These are phyloP conservation scores for Salix suchowensis DNA, from an alignment of 345 rosid species.

Conservation along the genomic window DNA sequence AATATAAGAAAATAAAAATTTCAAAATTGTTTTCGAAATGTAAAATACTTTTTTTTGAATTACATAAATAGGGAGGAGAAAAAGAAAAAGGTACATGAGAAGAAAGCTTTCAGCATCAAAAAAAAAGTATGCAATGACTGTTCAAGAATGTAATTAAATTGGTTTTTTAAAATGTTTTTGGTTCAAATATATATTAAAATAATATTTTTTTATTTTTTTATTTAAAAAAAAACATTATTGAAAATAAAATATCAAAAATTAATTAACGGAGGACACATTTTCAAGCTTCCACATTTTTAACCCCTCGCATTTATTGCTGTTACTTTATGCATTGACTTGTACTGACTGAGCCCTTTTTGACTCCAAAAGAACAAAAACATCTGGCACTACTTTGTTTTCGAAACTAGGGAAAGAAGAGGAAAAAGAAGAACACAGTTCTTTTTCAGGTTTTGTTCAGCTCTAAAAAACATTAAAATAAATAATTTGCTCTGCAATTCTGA, in stretches of 20 bases:
- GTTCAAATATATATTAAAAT: too few relatives aligned
- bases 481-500: neutral
- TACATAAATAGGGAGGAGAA: neutral
- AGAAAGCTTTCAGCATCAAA: neutral
- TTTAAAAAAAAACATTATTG: too few relatives aligned
- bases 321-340: constrained; percentile 1
- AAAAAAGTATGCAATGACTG: too few relatives aligned
- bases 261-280: neutral
- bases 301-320: neutral
- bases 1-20: too few relatives aligned
- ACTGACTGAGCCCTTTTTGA: neutral
- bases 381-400: neutral
- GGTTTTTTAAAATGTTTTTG: too few relatives aligned
- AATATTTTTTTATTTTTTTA: too few relatives aligned
- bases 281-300: too few relatives aligned
- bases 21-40: too few relatives aligned
- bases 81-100: neutral
- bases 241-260: too few relatives aligned
- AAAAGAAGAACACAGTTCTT: too few relatives aligned
- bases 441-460: neutral
- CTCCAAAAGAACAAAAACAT: neutral
- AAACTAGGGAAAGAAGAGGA: neutral
- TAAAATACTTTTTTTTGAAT: too few relatives aligned
- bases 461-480: neutral
- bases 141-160: too few relatives aligned